phyloP scores from a whole-genome alignment of 2,329 filamentous ascomycete species.

The Meredithiella fracta region DNA sequence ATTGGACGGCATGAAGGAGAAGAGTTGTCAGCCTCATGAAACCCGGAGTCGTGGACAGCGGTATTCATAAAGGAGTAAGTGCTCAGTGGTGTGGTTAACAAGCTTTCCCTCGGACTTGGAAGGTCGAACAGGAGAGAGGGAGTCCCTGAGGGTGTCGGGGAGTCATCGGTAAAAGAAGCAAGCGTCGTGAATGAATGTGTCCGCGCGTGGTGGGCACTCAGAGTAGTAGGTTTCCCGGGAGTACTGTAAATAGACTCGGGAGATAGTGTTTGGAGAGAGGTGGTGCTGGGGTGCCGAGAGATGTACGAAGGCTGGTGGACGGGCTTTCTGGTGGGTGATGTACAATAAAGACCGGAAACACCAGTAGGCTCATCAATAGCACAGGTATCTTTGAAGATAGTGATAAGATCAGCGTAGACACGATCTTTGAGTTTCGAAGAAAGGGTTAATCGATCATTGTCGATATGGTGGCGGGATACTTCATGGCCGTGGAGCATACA shows the following conservation, averaged over 20 bases:
- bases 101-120: conserved; percentile 16
- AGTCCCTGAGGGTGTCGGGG: conserved; percentile 16
- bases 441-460: conserved; percentile 22
- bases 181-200: conserved; percentile 8
- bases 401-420: conserved; percentile 31
- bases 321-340: background rate
- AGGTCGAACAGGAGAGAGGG: conserved; percentile 17
- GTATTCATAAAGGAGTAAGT: conserved; percentile 6
- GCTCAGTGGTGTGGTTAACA: conserved; percentile 16
- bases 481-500: conserved; percentile 30
- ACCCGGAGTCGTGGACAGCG: background rate
- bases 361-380: conserved; percentile 22
- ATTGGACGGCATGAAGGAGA: background rate
- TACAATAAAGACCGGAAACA: conserved; percentile 19
- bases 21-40: background rate
- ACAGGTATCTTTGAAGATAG: conserved; percentile 36
- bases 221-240: background rate
- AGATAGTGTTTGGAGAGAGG: conserved; percentile 1
- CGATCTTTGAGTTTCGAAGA: conserved; percentile 27
- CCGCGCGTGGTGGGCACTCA: conserved; percentile 3
- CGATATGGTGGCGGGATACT: conserved; percentile 18
- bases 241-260: conserved; percentile 4
- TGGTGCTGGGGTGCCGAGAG: conserved; percentile 3
- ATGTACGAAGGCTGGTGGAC: conserved; percentile 2
- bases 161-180: conserved; percentile 14